Percentiles rank a stretch among this genome's conserved stretches.
Evolutionary conservation across 352 stramenopile species (phyloP).

Genomic region (Phytophthora cryptogea): DNA sequence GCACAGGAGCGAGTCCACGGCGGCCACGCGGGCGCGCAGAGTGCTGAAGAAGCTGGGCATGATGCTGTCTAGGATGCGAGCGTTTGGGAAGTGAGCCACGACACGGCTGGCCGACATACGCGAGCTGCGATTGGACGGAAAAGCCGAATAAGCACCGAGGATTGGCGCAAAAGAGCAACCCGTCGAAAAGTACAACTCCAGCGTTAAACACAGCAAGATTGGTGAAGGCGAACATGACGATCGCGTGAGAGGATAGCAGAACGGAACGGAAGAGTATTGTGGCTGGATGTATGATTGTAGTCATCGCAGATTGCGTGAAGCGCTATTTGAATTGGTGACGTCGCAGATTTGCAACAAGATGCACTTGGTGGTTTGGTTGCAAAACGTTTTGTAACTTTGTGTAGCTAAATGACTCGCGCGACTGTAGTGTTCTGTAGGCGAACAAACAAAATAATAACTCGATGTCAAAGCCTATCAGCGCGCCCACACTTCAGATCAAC

Average conservation of each 20-base stretch:
- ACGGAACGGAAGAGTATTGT: too few species aligned
- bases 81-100: conserved; percentile 10
- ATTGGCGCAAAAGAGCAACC: conserved; percentile 7
- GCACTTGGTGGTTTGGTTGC: too few species aligned
- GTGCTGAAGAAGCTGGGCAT: conserved; percentile 86
- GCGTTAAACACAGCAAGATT: background rate
- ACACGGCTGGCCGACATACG: conserved; percentile 12
- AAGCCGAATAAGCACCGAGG: background rate
- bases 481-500: too few species aligned
- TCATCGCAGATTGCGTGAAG: background rate
- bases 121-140: conserved; percentile 4
- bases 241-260: too few species aligned
- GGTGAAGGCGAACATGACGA: too few species aligned
- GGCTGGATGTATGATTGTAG: too few species aligned
- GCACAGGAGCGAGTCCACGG: conserved; percentile 96
- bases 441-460: too few species aligned
- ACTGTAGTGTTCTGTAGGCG: too few species aligned
- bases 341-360: background rate
- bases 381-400: too few species aligned
- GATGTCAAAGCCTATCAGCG: too few species aligned
- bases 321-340: background rate
- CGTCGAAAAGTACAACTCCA: background rate
- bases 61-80: background rate
- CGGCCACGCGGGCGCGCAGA: conserved; percentile 85
- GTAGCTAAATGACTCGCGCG: too few species aligned